Base-by-base conservation (phyloP, 768 basidiomycete species). In the Candolleomyces eurysporus region DNA sequence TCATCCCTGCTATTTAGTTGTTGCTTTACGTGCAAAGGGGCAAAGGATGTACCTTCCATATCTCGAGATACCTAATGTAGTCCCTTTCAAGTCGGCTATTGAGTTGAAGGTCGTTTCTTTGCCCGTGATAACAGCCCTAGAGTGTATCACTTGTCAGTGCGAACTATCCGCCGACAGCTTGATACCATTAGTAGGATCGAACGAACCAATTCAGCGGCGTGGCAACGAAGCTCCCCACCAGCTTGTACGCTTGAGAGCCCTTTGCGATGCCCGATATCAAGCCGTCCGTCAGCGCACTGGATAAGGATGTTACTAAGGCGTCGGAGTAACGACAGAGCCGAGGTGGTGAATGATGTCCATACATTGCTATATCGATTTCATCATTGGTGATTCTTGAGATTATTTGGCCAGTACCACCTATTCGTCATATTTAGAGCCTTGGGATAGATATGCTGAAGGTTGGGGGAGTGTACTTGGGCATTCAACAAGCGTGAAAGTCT, bases 231-330 rank as follows among this genome's bases (percentile, higher is more conserved):
- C 91, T 92, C 7, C 96, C 95, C 4, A 96, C 87, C 17, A 98
- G 87, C 72, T 91, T 94, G 75, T 97, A 99, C 7, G 89, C 85
- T 57, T 83, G 82, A 0, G 90, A 91, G 1, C 94, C 93, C 59
- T 94, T 95, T 7, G 93, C 94, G 58, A 97, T 92, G 0, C 96
- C 96, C 54, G 94, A 91, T 64, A 97, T 93, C 32, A 98, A 76
- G 0, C 92, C 84, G 68, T 96, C 96, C 1, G 96, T 97, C 52
- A 98, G 84, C 0, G 93, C 93, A 69, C 94, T 66, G 48, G 19
- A 3, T 9, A 3, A 14, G 42, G 17, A 32, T 49, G 8, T 17
- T 30, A n/a, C 43, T 45, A 8, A 52, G 8, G 19, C 4, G 5
- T 11, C n/a, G 21, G 1, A 36, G 10, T 30, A 13, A 45, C 26